Evolutionary conservation across 1,139 yeast genomes (phyloP), one percentile per base, ranked within the genome.

Genomic region (Sugiyamaella neomexicana): DNA sequence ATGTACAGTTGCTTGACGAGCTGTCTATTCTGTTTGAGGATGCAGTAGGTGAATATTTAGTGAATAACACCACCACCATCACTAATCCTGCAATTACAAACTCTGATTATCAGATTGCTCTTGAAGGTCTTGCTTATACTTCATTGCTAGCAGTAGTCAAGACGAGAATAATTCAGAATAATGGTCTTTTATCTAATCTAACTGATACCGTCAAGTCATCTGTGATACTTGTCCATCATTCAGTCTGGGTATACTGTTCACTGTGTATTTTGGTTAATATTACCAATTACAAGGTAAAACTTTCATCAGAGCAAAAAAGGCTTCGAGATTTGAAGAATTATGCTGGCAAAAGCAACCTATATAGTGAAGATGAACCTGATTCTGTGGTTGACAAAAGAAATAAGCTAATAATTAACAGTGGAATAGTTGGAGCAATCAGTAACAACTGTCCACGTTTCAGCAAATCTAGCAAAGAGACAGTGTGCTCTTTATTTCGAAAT

Each of bases 121-220:
- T 72, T 34, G 76, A 73, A 55, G 75, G 75, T 1, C 65, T 73
- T 34, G 74, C 75, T 2, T 69, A 71, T 53, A 67, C 76, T 2
- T 65, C 74, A 4, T 46, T 68, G 23, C 57, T 69, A 23, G 57
- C 66, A 3, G 55, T 62, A 12, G 73, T 72, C 37, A 68, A 70
- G 50, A 46, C 55, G 46, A 58, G 68, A n/a, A 36, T 67, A n/a
- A 58, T 57, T 20, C 55, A 52, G 1, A 63, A 66, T 48, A 47
- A 44, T 2, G 50, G 43, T 13, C 57, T 66, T 17, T 25, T 69
- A n/a, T 55, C 52, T 5, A 54, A 62, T 5, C 55, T 67, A 13
- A 57, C 58, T 8, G 46, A 51, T 10, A 53, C 57, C 2, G 44
- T 65, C 10, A 32, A 20, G 8, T 39, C 46, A 13, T n/a, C 51